A percentile compares a stretch with the other conserved stretches of the same genome.
Evolutionary conservation across 306 rosid species (phyloP).

Genomic region (Erythrophleum fordii): DNA sequence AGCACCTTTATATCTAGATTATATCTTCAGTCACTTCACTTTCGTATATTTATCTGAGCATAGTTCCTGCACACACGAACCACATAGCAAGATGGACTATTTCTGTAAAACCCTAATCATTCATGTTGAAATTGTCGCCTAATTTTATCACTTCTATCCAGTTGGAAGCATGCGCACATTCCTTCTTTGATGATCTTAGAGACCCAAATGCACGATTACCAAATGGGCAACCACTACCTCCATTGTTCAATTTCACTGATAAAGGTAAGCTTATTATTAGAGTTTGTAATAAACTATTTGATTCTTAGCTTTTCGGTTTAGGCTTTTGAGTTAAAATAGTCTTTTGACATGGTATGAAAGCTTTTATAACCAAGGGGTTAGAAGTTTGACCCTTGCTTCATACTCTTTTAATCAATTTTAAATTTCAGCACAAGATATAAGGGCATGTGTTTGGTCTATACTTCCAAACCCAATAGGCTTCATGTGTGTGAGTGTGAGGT

Average conservation of each 20-base stretch:
- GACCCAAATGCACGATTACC: slow-evolving; percentile 73
- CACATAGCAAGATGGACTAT: neutral
- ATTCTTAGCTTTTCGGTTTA: too few relatives aligned
- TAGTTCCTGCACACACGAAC: neutral
- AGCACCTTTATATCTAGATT: slow-evolving; percentile 2
- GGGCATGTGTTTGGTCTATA: neutral
- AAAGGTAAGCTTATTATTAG: slow-evolving; percentile 58
- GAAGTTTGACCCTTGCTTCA: too few relatives aligned
- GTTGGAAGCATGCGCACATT: slow-evolving; percentile 96
- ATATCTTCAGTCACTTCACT: neutral
- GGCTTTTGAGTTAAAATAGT: too few relatives aligned
- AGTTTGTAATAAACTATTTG: too few relatives aligned
- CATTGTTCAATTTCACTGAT: slow-evolving; percentile 83
- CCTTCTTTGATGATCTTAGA: slow-evolving; percentile 90
- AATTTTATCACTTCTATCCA: slow-evolving; percentile 39
- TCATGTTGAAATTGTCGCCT: neutral
- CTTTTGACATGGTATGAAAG: too few relatives aligned
- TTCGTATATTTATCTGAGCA: neutral
- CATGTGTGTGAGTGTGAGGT: too few relatives aligned
- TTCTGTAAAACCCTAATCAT: neutral
- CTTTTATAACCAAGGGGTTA: too few relatives aligned
- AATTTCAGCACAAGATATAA: neutral
- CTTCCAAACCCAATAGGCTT: too few relatives aligned
- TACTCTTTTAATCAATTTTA: too few relatives aligned
- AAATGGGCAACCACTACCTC: slow-evolving; percentile 74